phyloP scores from a whole-genome alignment of 441 rosid genomes.

The Jatropha podagrica region DNA sequence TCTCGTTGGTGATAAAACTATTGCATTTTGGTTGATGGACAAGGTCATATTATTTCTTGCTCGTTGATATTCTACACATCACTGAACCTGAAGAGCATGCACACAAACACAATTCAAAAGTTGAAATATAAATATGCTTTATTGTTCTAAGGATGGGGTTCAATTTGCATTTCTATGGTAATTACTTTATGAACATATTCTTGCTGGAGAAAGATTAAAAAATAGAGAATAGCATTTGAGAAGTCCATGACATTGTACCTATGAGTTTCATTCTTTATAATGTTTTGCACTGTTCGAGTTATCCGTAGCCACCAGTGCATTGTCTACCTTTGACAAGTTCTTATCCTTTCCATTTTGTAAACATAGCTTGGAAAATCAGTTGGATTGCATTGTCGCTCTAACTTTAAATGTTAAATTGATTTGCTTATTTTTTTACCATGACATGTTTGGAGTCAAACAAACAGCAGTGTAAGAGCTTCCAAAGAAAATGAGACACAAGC shows the following conservation, averaged over 20 bases:
- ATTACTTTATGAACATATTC: neutral
- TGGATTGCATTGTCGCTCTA: neutral
- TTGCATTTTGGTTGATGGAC: slow-evolving; percentile 99
- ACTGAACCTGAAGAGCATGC: neutral
- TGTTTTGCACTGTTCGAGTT: neutral
- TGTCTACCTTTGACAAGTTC: neutral
- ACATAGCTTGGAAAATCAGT: neutral
- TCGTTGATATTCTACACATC: slow-evolving; percentile 1
- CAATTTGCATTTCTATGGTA: neutral
- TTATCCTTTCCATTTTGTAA: neutral
- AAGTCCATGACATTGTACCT: neutral
- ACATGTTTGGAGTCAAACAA: neutral
- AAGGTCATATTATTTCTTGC: slow-evolving; percentile 49
- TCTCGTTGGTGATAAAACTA: slow-evolving; percentile 95
- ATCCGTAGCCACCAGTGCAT: neutral
- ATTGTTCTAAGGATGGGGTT: neutral
- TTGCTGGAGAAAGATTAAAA: neutral
- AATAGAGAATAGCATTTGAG: neutral
- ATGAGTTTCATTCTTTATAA: neutral
- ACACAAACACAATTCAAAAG: slow-evolving; percentile 1
- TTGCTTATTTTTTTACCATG: neutral
- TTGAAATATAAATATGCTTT: neutral
- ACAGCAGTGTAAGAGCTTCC: neutral
- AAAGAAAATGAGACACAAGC: neutral
- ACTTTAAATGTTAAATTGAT: neutral